Base-by-base conservation (phyloP, 1,284 basidiomycete genomes). In the Caloboletus firmus region DNA sequence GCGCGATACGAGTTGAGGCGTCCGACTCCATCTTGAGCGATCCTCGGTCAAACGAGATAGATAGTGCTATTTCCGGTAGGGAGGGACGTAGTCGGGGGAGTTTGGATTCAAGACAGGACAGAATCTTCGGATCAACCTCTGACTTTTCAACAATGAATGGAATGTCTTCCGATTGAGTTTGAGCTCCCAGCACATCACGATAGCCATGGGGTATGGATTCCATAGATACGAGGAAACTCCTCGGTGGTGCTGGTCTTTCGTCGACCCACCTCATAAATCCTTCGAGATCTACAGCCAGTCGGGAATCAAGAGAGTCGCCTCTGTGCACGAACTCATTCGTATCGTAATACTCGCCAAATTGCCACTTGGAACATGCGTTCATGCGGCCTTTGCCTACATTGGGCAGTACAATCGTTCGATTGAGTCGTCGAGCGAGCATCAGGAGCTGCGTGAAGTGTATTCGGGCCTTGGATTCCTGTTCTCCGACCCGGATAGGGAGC, bases 341-440 rank as follows among this genome's bases (percentile, higher is more conserved):
- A 54, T 81, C 75, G 53, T 81, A 83, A 61, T 81, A 82, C 0
- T 64, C 64, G 8, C 65, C 69, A 46, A 81, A 76, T 1, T 70
- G 64, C 74, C 72, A 77, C 44, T 69, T 68, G 43, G 70, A 72
- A 65, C 80, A 83, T 1, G 69, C 68, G 3, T 79, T 77, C 30
- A 83, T 68, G 30, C 76, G 72, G 53, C 76, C 77, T 50, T 76
- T 76, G 8, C 76, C 78, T 1, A 80, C 79, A 47, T 79, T 79
- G 5, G 81, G 81, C 3, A 83, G 69, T 10, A 83, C 77, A 20
- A 83, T 69, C 4, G 76, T 81, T 2, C 80, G 74, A 54, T 77
- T 73, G 24, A 83, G 71, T 15, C 54, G 59, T 37, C 62, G 60
- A 0, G 80, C 76, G 8, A 83, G 73, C 12, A 65, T 60, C 3